These are phyloP conservation scores for Imleria badia DNA, from an alignment of 768 basidiomycete genomes.

Conservation along the genomic window DNA sequence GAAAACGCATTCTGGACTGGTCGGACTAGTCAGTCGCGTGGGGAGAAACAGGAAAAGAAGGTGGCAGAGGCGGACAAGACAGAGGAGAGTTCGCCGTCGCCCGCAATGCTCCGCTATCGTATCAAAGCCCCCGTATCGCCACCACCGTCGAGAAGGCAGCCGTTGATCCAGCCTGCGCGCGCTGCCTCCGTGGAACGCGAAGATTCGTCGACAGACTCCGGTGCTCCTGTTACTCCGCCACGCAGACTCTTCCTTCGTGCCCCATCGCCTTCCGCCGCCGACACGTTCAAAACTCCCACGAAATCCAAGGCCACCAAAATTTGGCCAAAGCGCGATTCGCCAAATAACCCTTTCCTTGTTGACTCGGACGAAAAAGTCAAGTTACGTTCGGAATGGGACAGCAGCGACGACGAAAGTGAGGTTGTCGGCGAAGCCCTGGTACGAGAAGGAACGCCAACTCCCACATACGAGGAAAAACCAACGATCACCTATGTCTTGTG, in stretches of 20 bases:
- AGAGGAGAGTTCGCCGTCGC: constrained; percentile 32
- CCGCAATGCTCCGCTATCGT: constrained; percentile 34
- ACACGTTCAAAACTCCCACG: constrained; percentile 38
- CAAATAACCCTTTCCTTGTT: constrained; percentile 69
- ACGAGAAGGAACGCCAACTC: constrained; percentile 40
- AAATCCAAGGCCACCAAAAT: constrained; percentile 38
- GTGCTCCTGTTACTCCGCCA: constrained; percentile 26
- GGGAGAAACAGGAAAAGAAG: constrained; percentile 6
- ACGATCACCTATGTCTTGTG: constrained; percentile 75
- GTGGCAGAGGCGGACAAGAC: constrained; percentile 7
- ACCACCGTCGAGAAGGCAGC: constrained; percentile 60
- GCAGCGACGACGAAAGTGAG: constrained; percentile 37
- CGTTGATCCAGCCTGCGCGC: constrained; percentile 27
- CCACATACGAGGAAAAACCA: constrained; percentile 49
- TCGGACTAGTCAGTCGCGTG: constrained; percentile 15
- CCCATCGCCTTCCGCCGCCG: constrained; percentile 15
- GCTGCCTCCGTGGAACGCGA: constrained; percentile 26
- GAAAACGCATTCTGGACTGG: constrained; percentile 35
- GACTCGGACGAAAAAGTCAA: constrained; percentile 29
- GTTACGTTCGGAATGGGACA: constrained; percentile 29
- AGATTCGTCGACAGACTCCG: constrained; percentile 4
- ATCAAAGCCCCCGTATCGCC: constrained; percentile 57
- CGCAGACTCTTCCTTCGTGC: constrained; percentile 22
- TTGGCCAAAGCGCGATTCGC: constrained; percentile 55
- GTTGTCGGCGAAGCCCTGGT: constrained; percentile 32